Conservation (phyloP, 2,329 filamentous ascomycete species). For the Coniochaeta prunicola region DNA sequence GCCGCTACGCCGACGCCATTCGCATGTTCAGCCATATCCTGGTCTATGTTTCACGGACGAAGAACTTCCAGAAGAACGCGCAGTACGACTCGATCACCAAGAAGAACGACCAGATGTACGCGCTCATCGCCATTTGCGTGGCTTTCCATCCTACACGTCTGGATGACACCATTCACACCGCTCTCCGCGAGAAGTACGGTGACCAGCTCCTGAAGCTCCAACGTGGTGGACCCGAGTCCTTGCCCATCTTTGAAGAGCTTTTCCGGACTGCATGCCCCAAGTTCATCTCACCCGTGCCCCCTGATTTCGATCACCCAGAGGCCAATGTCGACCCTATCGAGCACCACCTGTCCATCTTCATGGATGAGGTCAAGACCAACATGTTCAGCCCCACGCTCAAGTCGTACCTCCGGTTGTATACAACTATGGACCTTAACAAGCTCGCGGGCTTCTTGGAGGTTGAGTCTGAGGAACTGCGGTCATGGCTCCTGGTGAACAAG, state of each 20-base stretch:
- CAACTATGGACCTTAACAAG: conserved; percentile 98
- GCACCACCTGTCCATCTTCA: conserved; percentile 96
- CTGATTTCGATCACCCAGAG: conserved; percentile 95
- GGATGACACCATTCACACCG: conserved; percentile 98
- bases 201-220: conserved; percentile 97
- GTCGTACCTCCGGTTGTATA: conserved; percentile 98
- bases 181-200: conserved; percentile 96
- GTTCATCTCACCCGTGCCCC: conserved; percentile 96
- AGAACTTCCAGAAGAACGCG: conserved; percentile 99
- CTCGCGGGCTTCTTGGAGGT: conserved; percentile 95
- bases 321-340: conserved; percentile 95
- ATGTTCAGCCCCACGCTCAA: conserved; percentile 97
- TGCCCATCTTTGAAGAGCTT: conserved; percentile 96
- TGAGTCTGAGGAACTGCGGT: conserved; percentile 89
- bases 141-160: conserved; percentile 95
- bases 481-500: conserved; percentile 95
- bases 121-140: conserved; percentile 96
- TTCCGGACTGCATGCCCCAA: conserved; percentile 98
- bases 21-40: conserved; percentile 99
- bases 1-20: conserved; percentile 97
- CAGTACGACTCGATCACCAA: conserved; percentile 98
- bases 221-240: conserved; percentile 87
- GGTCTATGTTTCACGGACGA: conserved; percentile 95
- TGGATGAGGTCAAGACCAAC: conserved; percentile 99
- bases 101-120: conserved; percentile 99